Conservation (phyloP, 139 green algal genomes). For the Desmodesmus armatus region DNA sequence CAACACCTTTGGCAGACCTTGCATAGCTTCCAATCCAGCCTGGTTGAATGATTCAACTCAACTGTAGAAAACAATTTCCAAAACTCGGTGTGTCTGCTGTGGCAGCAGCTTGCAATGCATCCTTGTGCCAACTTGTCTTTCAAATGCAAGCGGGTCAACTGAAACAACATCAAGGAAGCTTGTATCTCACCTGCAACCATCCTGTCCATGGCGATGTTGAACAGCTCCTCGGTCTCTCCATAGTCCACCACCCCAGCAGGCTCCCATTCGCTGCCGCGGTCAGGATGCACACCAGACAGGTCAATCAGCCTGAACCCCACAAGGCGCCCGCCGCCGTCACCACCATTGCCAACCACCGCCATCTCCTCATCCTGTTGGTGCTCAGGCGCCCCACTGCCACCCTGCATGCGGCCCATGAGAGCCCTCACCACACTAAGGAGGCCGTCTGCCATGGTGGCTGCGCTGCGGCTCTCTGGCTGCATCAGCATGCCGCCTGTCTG, state of each 20-base stretch:
- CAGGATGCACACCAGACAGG: neutral
- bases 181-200: conserved; percentile 31
- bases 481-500: conserved; percentile 38
- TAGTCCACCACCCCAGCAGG: neutral
- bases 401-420: conserved; percentile 1
- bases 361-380: neutral
- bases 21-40: too few species aligned
- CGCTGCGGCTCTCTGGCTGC: neutral
- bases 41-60: too few species aligned
- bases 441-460: neutral
- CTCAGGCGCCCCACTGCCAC: neutral
- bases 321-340: neutral
- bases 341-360: neutral
- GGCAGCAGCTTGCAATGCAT: too few species aligned
- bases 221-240: conserved; percentile 14
- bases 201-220: conserved; percentile 34
- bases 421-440: neutral
- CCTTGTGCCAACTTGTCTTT: too few species aligned
- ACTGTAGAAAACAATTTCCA: too few species aligned
- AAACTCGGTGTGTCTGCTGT: too few species aligned
- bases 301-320: conserved; percentile 12
- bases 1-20: too few species aligned
- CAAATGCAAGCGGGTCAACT: too few species aligned
- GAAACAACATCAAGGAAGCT: neutral
- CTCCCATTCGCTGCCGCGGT: neutral